Percentiles rank a stretch among this genome's conserved stretches.
These are phyloP conservation scores for Rhodofomes roseus DNA, from an alignment of 1,284 basidiomycete genomes.

Conservation along the genomic window DNA sequence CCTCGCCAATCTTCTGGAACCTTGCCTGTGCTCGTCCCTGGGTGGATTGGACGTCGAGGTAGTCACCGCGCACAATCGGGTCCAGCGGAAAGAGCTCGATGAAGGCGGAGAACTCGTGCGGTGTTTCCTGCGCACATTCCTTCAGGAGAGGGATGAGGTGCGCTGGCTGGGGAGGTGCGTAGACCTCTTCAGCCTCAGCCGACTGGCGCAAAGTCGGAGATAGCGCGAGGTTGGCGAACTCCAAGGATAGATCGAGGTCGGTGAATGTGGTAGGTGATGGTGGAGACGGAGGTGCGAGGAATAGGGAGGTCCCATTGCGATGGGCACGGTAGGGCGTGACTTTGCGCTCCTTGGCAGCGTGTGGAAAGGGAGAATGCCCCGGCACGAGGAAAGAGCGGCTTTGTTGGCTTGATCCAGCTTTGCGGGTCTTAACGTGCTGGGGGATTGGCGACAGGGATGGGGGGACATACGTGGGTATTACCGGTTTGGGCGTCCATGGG, in stretches of 20 bases:
- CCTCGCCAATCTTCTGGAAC: slow-evolving; percentile 91
- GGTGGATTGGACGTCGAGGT: not conserved
- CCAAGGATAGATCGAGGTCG: slow-evolving; percentile 55
- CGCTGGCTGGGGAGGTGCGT: slow-evolving; percentile 26
- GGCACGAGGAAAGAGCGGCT: slow-evolving; percentile 3
- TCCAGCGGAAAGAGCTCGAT: slow-evolving; percentile 75
- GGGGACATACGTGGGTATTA: not conserved
- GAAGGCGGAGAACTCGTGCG: slow-evolving; percentile 76
- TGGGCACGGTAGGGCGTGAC: slow-evolving; percentile 63
- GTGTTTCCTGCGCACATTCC: slow-evolving; percentile 63
- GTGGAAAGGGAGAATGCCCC: not conserved
- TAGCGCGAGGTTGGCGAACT: slow-evolving; percentile 49
- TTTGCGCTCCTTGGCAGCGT: slow-evolving; percentile 41
- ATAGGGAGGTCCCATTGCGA: slow-evolving; percentile 30
- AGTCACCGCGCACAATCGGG: slow-evolving; percentile 42
- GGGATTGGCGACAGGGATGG: not conserved
- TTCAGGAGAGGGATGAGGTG: slow-evolving; percentile 58
- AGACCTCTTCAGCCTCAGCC: slow-evolving; percentile 9
- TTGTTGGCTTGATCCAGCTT: slow-evolving; percentile 64
- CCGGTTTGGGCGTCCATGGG: slow-evolving; percentile 31
- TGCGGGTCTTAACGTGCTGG: slow-evolving; percentile 38
- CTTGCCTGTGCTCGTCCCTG: slow-evolving; percentile 8
- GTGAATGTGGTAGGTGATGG: slow-evolving; percentile 40
- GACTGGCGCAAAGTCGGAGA: slow-evolving; percentile 22
- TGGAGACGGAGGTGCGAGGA: slow-evolving; percentile 47